A percentile compares a stretch with the other conserved stretches of the same genome.
phyloP scores from a whole-genome alignment of 2,329 filamentous ascomycete species.

The Colletotrichum agaves region DNA sequence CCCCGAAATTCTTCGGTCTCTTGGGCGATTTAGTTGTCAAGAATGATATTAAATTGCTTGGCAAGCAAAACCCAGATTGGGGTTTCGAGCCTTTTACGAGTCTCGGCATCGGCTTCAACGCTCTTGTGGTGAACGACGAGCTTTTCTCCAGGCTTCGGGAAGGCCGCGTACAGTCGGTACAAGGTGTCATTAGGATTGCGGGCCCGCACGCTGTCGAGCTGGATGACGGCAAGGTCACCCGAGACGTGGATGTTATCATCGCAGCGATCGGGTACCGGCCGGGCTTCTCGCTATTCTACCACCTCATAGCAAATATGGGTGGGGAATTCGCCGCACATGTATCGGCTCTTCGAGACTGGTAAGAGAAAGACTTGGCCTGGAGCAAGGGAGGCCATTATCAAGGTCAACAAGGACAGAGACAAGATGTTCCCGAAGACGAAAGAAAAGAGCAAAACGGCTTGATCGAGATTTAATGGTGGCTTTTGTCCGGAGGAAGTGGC shows the following conservation, averaged over 20 bases:
- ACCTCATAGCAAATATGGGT: constrained; percentile 51
- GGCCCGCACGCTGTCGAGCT: constrained; percentile 44
- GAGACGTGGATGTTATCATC: constrained; percentile 46
- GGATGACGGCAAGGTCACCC: constrained; percentile 42
- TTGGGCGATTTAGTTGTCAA: not conserved
- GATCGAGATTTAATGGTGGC: not conserved
- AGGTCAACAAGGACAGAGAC: constrained; percentile 41
- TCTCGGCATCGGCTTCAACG: not conserved
- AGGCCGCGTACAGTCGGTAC: constrained; percentile 5
- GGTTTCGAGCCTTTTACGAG: constrained; percentile 1
- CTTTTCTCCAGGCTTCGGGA: constrained; percentile 7
- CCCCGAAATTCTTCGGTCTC: constrained; percentile 32
- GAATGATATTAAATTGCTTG: not conserved
- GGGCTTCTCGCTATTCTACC: constrained; percentile 49
- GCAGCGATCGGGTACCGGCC: constrained; percentile 50
- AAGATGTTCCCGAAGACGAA: constrained; percentile 15
- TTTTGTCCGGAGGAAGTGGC: constrained; percentile 12
- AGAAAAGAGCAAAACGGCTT: not conserved
- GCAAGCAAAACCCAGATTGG: constrained; percentile 11
- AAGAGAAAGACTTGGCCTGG: constrained; percentile 53
- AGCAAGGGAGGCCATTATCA: constrained; percentile 49
- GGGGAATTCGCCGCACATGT: constrained; percentile 53
- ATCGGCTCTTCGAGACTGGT: constrained; percentile 53
- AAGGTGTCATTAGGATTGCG: constrained; percentile 35
- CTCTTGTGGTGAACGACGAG: constrained; percentile 13